phyloP scores from a whole-genome alignment of 1,284 basidiomycete genomes.

The Sanguinoderma infundibulare region DNA sequence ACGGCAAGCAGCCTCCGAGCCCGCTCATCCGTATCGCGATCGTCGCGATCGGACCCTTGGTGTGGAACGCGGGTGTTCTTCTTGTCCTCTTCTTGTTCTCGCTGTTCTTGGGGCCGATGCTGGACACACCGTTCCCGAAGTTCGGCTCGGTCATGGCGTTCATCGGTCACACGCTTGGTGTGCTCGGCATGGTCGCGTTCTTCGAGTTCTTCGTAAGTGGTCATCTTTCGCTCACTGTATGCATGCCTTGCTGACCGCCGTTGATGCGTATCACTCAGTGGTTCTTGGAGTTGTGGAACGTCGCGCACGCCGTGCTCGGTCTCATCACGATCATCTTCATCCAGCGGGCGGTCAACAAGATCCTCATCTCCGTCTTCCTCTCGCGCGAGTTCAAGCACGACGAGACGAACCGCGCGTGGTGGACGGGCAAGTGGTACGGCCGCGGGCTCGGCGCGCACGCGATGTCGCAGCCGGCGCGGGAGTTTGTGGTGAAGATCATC shows the following conservation, averaged over 20 bases:
- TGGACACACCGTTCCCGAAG: constrained; percentile 82
- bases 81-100: constrained; percentile 89
- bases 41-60: constrained; percentile 92
- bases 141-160: constrained; percentile 93
- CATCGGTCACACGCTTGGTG: constrained; percentile 81
- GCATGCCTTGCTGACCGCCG: constrained; percentile 20
- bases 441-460: constrained; percentile 87
- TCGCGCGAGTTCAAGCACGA: constrained; percentile 98
- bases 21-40: constrained; percentile 92
- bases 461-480: constrained; percentile 88
- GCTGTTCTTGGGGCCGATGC: constrained; percentile 90
- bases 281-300: constrained; percentile 94
- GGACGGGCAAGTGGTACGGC: constrained; percentile 97
- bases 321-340: constrained; percentile 87
- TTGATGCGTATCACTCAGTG: constrained; percentile 61
- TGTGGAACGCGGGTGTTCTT: constrained; percentile 92
- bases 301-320: constrained; percentile 89
- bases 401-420: constrained; percentile 97
- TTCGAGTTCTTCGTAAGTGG: constrained; percentile 88
- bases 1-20: constrained; percentile 72
- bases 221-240: background rate
- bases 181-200: constrained; percentile 87
- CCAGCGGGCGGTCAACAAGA: constrained; percentile 90
- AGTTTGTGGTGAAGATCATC: constrained; percentile 88
- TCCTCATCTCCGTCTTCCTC: constrained; percentile 89